A percentile compares a stretch with the other conserved stretches of the same genome.
Conservation (phyloP, 257 asterid species). For the Fraxinus excelsior region DNA sequence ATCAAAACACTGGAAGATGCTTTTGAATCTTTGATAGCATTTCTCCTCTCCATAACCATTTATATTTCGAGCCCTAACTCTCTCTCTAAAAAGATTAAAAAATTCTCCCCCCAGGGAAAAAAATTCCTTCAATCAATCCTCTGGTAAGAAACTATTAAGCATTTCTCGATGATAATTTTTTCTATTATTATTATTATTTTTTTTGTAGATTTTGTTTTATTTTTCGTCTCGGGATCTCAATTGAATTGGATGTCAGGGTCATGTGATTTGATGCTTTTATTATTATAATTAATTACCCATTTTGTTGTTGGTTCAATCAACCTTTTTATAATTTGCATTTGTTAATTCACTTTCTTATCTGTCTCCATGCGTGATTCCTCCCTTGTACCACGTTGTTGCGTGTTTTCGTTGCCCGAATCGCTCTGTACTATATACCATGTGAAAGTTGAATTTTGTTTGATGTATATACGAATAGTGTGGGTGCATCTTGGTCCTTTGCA, state of each 20-base stretch:
- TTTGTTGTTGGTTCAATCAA: slow-evolving; percentile 17
- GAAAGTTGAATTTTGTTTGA: slow-evolving; percentile 31
- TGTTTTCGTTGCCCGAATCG: slow-evolving; percentile 36
- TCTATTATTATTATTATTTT: not conserved
- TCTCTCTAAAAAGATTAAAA: not conserved
- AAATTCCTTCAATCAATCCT: not conserved
- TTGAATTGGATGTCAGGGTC: slow-evolving; percentile 25
- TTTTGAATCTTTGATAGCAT: slow-evolving; percentile 16
- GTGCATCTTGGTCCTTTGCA: slow-evolving; percentile 30
- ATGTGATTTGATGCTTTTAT: slow-evolving; percentile 55
- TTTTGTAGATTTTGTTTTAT: not conserved
- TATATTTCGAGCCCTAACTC: slow-evolving; percentile 21
- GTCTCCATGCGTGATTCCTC: slow-evolving; percentile 55
- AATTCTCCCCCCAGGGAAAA: not conserved
- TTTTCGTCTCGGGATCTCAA: not conserved
- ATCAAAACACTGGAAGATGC: not conserved
- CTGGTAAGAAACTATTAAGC: slow-evolving; percentile 1
- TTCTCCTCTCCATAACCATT: slow-evolving; percentile 44
- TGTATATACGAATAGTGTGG: slow-evolving; percentile 14
- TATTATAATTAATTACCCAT: slow-evolving; percentile 8
- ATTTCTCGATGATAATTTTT: not conserved
- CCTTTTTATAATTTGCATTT: slow-evolving; percentile 26
- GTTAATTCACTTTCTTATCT: slow-evolving; percentile 39
- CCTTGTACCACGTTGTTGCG: slow-evolving; percentile 67
- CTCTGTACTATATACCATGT: slow-evolving; percentile 1